phyloP scores from a whole-genome alignment of 306 rosid species.

The Macrotyloma uniflorum region DNA sequence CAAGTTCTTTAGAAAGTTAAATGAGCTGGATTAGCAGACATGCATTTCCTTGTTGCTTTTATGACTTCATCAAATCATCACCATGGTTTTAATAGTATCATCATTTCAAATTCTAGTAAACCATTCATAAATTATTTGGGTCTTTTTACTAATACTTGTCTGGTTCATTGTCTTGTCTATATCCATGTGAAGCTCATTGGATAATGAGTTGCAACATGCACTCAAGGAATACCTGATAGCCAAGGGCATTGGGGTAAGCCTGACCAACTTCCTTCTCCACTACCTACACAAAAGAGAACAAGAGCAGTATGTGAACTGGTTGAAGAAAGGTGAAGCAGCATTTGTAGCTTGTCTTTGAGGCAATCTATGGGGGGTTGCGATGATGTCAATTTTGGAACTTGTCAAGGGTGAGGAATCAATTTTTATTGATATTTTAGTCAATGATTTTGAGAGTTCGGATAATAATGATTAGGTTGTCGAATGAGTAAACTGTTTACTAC shows the following conservation, averaged over 20 bases:
- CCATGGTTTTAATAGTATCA: conserved; percentile 12
- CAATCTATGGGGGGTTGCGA: conserved; percentile 7
- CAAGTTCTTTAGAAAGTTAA: conserved; percentile 7
- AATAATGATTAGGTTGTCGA: not conserved
- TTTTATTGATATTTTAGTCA: not conserved
- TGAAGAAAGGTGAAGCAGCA: conserved; percentile 59
- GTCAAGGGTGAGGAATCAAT: conserved; percentile 1
- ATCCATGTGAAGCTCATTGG: conserved; percentile 56
- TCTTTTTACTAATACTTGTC: not conserved
- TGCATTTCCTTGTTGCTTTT: conserved; percentile 5
- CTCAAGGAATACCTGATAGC: conserved; percentile 61
- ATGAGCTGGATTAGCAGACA: not conserved
- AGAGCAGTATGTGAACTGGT: conserved; percentile 76
- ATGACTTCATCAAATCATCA: not conserved
- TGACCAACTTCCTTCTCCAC: conserved; percentile 68
- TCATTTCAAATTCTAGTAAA: conserved; percentile 10
- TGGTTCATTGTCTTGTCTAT: conserved; percentile 15
- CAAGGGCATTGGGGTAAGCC: conserved; percentile 66
- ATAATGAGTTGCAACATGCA: conserved; percentile 48
- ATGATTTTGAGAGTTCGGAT: not conserved
- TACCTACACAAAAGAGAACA: conserved; percentile 73
- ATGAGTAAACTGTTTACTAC: conserved; percentile 4
- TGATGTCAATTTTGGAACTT: not conserved
- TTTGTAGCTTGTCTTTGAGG: conserved; percentile 39
- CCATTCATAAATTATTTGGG: not conserved